Evolutionary conservation across 2,329 filamentous ascomycete species (phyloP), one percentile per base, ranked within the genome.

Genomic region (Diaporthe destruens): DNA sequence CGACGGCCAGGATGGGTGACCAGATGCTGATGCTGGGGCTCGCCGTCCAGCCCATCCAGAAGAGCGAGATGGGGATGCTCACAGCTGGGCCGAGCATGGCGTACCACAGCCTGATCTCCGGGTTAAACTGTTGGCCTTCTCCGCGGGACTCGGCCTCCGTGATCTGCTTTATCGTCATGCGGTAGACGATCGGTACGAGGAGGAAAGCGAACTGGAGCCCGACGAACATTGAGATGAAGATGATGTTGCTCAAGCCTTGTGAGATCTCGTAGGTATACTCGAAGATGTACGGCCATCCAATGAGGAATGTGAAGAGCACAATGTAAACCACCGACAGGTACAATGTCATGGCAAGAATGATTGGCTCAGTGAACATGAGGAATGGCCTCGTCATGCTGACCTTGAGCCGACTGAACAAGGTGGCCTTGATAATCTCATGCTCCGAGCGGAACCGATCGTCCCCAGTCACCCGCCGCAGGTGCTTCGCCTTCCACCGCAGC

Each of bases 391-490:
- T 81, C 75, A 82, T 82, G 53, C 87, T 78, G 14, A 88, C 79
- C 0, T 85, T 87, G 14, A 83, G 80, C 3, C 82, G 78, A 61
- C 92, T 87, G 5, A 89, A 89, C 51, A 87, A 84, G 59, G 89
- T 83, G 75, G 77, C 76, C 5, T 76, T 75, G 3, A 89, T 79
- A 68, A 87, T 88, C 79, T 93, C 91, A 71, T 92, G 91, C 8
- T 90, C 87, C 11, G 91, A 91, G 67, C 85, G 84, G 82, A 88
- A 93, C 59, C 87, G 83, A n/a, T 85, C 80, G 73, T 92, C 87
- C 5, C 90, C 89, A 0, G 90, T 93, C 74, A 91, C 87, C 75
- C 86, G 82, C 59, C 91, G 87, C 71, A 91, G 81, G 75, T 85
- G 86, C 36, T 83, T 81, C 2, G 91, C 91, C 77, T 92, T 93